Base-by-base conservation (phyloP, 306 rosid species). In the Trifolium dubium region DNA sequence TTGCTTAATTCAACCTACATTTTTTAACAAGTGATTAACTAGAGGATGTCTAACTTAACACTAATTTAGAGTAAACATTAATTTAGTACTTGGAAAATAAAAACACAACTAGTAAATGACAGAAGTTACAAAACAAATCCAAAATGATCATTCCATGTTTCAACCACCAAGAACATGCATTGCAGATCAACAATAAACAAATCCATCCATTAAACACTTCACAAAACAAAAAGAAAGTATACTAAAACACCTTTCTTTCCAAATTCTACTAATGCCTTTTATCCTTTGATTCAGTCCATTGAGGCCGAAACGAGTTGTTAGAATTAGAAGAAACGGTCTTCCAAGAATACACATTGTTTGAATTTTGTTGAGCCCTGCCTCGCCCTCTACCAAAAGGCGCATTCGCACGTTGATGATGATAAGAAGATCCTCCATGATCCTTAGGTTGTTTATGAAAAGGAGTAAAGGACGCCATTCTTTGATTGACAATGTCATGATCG, bases 361-460 rank as follows among this genome's bases (percentile, higher is more conserved):
- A 37, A 12, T 67, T 71, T 6, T 19, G 51, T 2, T 9, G 10
- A 41, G 29, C 17, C 47, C 73, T 64, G 19, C 78, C 77, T 39
- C 64, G 51, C 59, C 83, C 80, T 8, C 68, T 2, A 62, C 80
- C 70, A 68, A 29, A 67, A 43, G 66, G 59, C 23, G 2, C 14
- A 3, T 64, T 59, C 5, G 32, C 67, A 5, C 32, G 49, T 40
- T 40, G 62, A 6, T 60, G 69, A 46, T 67, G 5, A 10, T 69
- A 0, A 8, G 29, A 23, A 23, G 46, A 69, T n/a, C 64, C 34
- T 10, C 71, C 35, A 11, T 51, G n/a, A 49, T 62, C 58, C 5
- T 14, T 50, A 23, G 17, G 71, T 18, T 68, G 75, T 13, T 32
- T 18, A 6, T 8, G 34, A 18, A 13, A 30, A 7, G 47, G 49